These are phyloP conservation scores for Wallacemonas sp. DNA, from an alignment of 208 protist genomes.

Conservation along the genomic window DNA sequence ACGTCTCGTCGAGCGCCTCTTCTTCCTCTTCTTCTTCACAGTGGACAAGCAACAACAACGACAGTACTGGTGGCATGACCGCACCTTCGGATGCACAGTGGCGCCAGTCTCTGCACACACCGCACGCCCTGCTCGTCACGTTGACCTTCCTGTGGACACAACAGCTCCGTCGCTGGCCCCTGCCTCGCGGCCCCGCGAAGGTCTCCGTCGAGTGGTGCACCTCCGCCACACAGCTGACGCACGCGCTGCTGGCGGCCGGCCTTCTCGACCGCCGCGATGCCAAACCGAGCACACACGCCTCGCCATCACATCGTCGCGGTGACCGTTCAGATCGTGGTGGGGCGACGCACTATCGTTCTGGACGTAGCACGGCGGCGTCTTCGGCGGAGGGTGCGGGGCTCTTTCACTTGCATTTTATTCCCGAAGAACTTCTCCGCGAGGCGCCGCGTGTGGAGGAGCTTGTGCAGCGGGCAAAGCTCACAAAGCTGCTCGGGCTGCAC, in stretches of 20 bases:
- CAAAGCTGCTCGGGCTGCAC: constrained; percentile 12
- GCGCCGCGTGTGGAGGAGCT: constrained; percentile 48
- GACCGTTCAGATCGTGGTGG: neutral
- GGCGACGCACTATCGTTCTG: constrained; percentile 14
- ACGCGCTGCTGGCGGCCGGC: constrained; percentile 2
- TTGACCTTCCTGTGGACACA: constrained; percentile 60
- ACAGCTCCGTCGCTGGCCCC: constrained; percentile 24
- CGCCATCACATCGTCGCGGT: too few species aligned
- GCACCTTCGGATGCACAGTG: neutral
- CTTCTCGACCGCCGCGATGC: neutral
- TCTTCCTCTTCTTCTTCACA: too few species aligned
- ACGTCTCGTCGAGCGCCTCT: neutral
- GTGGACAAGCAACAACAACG: too few species aligned
- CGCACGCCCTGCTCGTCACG: constrained; percentile 53
- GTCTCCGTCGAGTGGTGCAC: neutral
- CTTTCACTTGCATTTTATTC: constrained; percentile 40
- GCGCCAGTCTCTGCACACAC: neutral
- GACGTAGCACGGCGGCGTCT: neutral
- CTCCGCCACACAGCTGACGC: neutral
- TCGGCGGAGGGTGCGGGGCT: constrained; percentile 3
- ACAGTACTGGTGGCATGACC: too few species aligned
- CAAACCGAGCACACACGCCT: constrained; percentile 2
- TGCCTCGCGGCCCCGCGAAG: neutral
- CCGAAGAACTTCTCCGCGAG: constrained; percentile 25
- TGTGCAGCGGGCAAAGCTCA: constrained; percentile 29